phyloP scores from a whole-genome alignment of 2,329 filamentous ascomycete species.

The Metarhizium album region DNA sequence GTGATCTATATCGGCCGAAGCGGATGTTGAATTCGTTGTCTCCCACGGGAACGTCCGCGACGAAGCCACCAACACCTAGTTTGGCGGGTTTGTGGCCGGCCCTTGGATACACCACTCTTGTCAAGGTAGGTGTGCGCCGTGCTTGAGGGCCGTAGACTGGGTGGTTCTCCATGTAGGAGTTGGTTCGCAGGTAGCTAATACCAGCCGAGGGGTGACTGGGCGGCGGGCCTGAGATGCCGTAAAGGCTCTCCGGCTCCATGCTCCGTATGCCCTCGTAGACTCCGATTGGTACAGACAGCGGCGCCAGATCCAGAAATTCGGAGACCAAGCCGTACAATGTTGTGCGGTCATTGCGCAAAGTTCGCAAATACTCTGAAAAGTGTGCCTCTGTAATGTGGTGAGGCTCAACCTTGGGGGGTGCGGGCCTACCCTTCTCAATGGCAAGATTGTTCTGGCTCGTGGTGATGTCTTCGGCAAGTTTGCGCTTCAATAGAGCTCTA shows the following conservation, averaged over 20 bases:
- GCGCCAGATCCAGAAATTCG: slow-evolving; percentile 52
- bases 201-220: slow-evolving; percentile 51
- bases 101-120: slow-evolving; percentile 39
- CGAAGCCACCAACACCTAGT: slow-evolving; percentile 45
- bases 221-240: slow-evolving; percentile 44
- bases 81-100: slow-evolving; percentile 23
- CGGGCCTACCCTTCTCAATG: slow-evolving; percentile 24
- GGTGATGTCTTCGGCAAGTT: slow-evolving; percentile 36
- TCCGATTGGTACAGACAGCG: slow-evolving; percentile 28
- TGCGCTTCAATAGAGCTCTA: slow-evolving; percentile 38
- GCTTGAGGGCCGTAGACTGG: slow-evolving; percentile 49
- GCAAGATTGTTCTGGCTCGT: slow-evolving; percentile 25
- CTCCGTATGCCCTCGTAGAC: slow-evolving; percentile 9
- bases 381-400: slow-evolving; percentile 38
- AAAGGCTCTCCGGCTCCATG: slow-evolving; percentile 27
- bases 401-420: slow-evolving; percentile 17
- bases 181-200: slow-evolving; percentile 49
- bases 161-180: slow-evolving; percentile 46
- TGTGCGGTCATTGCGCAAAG: slow-evolving; percentile 39
- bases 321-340: slow-evolving; percentile 44
- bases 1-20: slow-evolving; percentile 8
- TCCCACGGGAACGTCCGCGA: slow-evolving; percentile 30
- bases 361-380: slow-evolving; percentile 40
- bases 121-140: slow-evolving; percentile 35
- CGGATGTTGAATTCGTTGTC: slow-evolving; percentile 32